phyloP scores from a whole-genome alignment of 208 protist species.

The Borovskyia barvae region DNA sequence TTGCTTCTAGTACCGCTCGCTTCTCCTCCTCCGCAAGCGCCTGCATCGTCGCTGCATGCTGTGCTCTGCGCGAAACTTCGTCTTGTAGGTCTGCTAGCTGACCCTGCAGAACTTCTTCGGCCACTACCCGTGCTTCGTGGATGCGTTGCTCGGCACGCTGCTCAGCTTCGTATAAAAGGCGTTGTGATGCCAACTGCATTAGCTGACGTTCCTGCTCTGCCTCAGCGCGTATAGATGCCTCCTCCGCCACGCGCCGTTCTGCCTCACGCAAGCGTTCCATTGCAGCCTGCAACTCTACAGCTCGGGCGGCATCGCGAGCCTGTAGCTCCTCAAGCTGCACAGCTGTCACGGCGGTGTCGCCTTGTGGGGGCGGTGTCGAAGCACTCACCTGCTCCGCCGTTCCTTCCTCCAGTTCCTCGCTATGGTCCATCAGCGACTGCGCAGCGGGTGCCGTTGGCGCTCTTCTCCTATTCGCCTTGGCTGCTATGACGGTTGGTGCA shows the following conservation, averaged over 20 bases:
- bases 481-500: slow-evolving; percentile 2
- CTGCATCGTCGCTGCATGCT: slow-evolving; percentile 41
- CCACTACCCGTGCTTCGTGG: slow-evolving; percentile 31
- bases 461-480: not conserved
- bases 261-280: slow-evolving; percentile 54
- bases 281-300: slow-evolving; percentile 42
- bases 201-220: slow-evolving; percentile 31
- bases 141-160: slow-evolving; percentile 48
- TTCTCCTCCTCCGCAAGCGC: slow-evolving; percentile 49
- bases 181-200: slow-evolving; percentile 25
- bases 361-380: not conserved
- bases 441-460: not conserved
- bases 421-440: not conserved
- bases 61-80: slow-evolving; percentile 31
- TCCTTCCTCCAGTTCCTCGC: not conserved
- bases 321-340: slow-evolving; percentile 32
- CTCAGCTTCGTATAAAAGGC: slow-evolving; percentile 45
- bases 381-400: not conserved
- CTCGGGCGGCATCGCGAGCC: slow-evolving; percentile 21
- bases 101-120: slow-evolving; percentile 35
- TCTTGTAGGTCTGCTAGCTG: slow-evolving; percentile 35
- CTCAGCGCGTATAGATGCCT: slow-evolving; percentile 26
- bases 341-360: slow-evolving; percentile 3
- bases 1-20: slow-evolving; percentile 43
- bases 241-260: slow-evolving; percentile 49